Conservation (phyloP, 257 asterid genomes). For the Gentiana dahurica region DNA sequence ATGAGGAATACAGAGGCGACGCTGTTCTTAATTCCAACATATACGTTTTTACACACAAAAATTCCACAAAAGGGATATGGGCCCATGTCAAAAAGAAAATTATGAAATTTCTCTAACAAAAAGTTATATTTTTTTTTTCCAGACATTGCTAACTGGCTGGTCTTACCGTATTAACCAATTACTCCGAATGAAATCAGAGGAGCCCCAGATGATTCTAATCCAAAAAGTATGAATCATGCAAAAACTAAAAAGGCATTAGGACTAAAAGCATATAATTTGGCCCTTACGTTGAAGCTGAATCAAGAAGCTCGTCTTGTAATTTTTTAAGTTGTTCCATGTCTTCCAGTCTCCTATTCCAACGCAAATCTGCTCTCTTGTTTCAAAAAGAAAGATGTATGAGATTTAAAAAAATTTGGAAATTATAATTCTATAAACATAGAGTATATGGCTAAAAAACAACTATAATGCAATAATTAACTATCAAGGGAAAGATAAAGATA, state of each 20-base stretch:
- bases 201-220: background rate
- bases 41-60: too few relatives aligned
- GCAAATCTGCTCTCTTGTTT: slow-evolving; percentile 84
- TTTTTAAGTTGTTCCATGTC: slow-evolving; percentile 76
- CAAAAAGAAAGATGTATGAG: slow-evolving; percentile 14
- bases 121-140: too few relatives aligned
- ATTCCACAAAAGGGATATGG: too few relatives aligned
- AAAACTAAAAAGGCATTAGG: background rate
- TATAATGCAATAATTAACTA: too few relatives aligned
- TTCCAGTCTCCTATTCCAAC: slow-evolving; percentile 82
- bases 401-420: background rate
- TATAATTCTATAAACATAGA: too few relatives aligned
- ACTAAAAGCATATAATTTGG: background rate
- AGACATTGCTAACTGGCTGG: too few relatives aligned
- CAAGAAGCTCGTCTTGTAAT: slow-evolving; percentile 78
- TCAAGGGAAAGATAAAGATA: slow-evolving; percentile 1
- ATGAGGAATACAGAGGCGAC: slow-evolving; percentile 10
- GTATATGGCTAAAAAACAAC: too few relatives aligned
- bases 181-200: background rate
- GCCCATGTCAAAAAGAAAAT: too few relatives aligned
- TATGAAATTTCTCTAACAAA: too few relatives aligned
- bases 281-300: slow-evolving; percentile 34
- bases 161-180: too few relatives aligned
- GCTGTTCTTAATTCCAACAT: background rate
- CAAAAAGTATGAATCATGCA: too few relatives aligned